Evolutionary conservation across 164 flowering plant genomes (phyloP), one percentile per base, ranked within the genome.

Genomic region (Aristolochia californica): DNA sequence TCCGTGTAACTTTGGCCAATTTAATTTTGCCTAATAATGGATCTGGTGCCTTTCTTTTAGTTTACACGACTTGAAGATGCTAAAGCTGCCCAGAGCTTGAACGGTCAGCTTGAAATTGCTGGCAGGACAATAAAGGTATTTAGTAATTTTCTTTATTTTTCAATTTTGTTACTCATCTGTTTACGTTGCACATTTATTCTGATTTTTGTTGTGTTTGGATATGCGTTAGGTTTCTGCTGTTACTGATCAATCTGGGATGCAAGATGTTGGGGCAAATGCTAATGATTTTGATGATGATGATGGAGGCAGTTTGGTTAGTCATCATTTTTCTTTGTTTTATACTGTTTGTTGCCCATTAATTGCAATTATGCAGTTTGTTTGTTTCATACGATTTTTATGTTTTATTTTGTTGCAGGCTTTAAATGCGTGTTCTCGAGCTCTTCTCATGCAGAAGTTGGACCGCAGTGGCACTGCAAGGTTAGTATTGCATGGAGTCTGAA

Each of bases 21-120:
- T 17, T 22, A 25, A 26, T 50, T 45, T n/a, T 56, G 5, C 57
- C 38, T 67, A 18, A 67, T 68, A 18, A 50, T 28, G 25, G 2
- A 40, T 63, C 18, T 59, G 17, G 21, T 43, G 23, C n/a, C 40
- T 40, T 21, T 61, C 2, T 44, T 69, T 67, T 74, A 91, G 98
- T 91, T 87, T 87, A 78, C 88, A 26, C 87, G 88, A 24, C 85
- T 88, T 66, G 98, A 91, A 72, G 95, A 91, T 85, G 95, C 98
- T 44, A 85, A 81, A 69, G 83, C 85, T 65, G 93, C 98, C 26
- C 80, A 82, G 68, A 83, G 71, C 72, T 71, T 91, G 68, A 79
- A 91, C 78, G 93, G 93, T 49, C 88, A 87, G 57, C 60, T 91
- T 58, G 95, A 88, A 52, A 84, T 91, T 74, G 98, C 85, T 2